phyloP scores from a whole-genome alignment of 345 rosid species.

The Anastatica hierochuntica region DNA sequence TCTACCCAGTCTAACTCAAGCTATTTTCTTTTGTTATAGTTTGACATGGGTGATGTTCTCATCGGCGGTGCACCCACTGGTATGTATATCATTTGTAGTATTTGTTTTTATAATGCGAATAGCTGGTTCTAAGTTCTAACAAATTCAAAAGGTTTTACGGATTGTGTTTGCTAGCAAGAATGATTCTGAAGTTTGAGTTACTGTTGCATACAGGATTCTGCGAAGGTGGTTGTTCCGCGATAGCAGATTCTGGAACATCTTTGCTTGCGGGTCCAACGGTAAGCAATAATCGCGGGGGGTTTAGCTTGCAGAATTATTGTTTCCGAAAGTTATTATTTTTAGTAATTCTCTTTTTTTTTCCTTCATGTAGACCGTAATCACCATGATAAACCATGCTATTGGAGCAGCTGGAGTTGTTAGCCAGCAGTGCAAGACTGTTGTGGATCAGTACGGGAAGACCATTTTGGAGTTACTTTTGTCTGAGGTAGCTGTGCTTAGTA shows the following conservation, averaged over 20 bases:
- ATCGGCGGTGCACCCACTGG: constrained; percentile 71
- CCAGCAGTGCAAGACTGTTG: constrained; percentile 78
- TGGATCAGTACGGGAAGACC: constrained; percentile 71
- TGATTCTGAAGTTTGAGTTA: constrained; percentile 11
- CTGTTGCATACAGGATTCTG: constrained; percentile 57
- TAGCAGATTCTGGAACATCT: constrained; percentile 99
- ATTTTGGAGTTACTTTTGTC: constrained; percentile 57
- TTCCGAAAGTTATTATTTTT: background rate
- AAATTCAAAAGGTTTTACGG: background rate
- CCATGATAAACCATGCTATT: constrained; percentile 83
- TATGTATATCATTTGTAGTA: constrained; percentile 19
- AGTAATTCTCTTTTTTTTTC: background rate
- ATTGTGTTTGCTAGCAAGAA: background rate
- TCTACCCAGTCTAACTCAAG: constrained; percentile 3
- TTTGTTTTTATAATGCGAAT: background rate
- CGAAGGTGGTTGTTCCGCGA: constrained; percentile 66
- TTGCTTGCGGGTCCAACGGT: constrained; percentile 90
- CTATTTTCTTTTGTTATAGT: constrained; percentile 30
- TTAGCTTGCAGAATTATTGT: background rate
- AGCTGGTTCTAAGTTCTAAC: background rate
- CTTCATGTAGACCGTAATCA: constrained; percentile 48
- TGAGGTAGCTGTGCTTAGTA: constrained; percentile 28
- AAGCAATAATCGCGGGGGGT: constrained; percentile 15
- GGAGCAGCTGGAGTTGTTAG: constrained; percentile 81
- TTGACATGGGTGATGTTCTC: constrained; percentile 90